Base-by-base conservation (phyloP, 306 rosid species). In the Corylus heterophylla region DNA sequence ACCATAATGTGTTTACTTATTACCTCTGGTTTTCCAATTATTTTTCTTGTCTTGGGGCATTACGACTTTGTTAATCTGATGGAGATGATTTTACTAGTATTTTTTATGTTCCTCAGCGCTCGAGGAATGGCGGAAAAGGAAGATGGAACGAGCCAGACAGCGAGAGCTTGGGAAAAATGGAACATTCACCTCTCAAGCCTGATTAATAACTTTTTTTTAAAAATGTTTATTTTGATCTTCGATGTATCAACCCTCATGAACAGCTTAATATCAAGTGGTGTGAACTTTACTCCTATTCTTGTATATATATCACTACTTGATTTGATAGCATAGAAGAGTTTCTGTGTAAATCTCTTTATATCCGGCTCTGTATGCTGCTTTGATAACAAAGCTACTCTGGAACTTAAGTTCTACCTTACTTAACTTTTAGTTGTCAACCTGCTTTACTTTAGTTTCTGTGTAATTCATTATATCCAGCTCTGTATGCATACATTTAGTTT, bases 111-210 rank as follows among this genome's bases (percentile, higher is more conserved):
- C 81, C 17, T 59, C 92, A 95, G 99, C 99, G 84, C 78, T 95
- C 81, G 99, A 91, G 84, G 99, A 95, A 83, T 95, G 99, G 99
- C 91, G 99, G 56, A 93, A 90, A 83, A 79, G 99, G 85, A 95
- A 95, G 91, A 95, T 95, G 91, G 99, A 93, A 77, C 86, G 99
- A 68, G 99, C 97, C 35, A 85, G 97, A 75, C 92, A 81, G 69
- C 90, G 99, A 54, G 87, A 90, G 83, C 73, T 88, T 74, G 98
- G 83, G 89, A 95, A 89, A 86, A 95, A 95, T 76, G 98, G 96
- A 82, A 90, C 97, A 27, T 54, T 67, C 51, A 66, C 86, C 3
- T 81, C 94, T 76, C 85, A 75, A 86, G 78, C 89, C 79, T 91
- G 84, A 90, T 54, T 51, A 22, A 42, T 31, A 35, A 31, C 62